These are phyloP conservation scores for Ensete glaucum DNA, from an alignment of 176 grass and related monocot genomes.

Conservation along the genomic window DNA sequence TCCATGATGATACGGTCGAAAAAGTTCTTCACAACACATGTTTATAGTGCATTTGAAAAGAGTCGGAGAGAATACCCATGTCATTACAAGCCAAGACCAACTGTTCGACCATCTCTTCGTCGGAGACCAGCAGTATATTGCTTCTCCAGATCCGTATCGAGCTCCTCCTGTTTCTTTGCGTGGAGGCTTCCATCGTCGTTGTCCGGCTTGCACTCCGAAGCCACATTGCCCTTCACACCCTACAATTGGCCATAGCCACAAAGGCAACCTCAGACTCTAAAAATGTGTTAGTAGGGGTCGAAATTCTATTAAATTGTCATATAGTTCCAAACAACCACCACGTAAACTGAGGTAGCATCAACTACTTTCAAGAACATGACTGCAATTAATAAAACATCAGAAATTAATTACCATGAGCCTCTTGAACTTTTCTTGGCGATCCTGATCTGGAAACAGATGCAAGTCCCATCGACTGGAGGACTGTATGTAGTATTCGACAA, in stretches of 20 bases:
- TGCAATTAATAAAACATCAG: neutral
- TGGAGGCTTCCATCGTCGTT: constrained; percentile 36
- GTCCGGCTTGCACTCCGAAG: constrained; percentile 29
- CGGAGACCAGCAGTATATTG: constrained; percentile 88
- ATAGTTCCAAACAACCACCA: neutral
- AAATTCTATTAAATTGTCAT: constrained; percentile 16
- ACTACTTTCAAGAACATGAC: neutral
- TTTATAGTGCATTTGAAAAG: neutral
- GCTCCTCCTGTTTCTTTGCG: constrained; percentile 69
- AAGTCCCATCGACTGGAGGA: constrained; percentile 59
- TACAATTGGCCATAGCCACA: constrained; percentile 83
- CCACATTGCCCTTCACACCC: constrained; percentile 66
- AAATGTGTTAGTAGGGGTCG: constrained; percentile 62
- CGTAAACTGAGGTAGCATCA: neutral
- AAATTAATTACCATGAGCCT: constrained; percentile 95
- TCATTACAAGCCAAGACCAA: constrained; percentile 84
- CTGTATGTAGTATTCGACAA: constrained; percentile 36
- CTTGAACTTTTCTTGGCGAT: constrained; percentile 96
- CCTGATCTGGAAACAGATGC: constrained; percentile 70
- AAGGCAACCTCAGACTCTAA: constrained; percentile 99
- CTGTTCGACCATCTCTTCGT: constrained; percentile 79
- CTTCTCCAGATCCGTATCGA: constrained; percentile 92
- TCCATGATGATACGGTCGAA: neutral
- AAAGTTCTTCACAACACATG: neutral
- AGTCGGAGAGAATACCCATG: neutral